Conservation (phyloP, 164 flowering plant genomes). For the Cinnamomum micranthum region DNA sequence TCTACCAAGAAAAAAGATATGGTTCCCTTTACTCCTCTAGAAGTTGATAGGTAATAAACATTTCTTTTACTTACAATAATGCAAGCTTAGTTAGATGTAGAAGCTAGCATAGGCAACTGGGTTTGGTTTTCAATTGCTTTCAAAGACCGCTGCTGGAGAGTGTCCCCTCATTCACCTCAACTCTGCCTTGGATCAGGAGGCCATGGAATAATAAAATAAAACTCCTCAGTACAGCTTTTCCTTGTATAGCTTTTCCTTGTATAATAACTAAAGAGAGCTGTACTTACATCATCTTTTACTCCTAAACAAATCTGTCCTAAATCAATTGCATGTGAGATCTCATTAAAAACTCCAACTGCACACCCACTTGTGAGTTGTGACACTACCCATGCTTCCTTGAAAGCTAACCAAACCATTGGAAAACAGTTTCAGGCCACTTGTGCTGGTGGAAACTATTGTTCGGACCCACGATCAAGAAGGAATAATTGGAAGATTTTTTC, state of each 20-base stretch:
- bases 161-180: background rate
- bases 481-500: no score
- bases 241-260: background rate
- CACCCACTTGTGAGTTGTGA: no score
- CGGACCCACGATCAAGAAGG: no score
- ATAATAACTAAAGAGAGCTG: background rate
- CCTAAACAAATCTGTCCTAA: background rate
- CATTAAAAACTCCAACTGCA: background rate
- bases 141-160: background rate
- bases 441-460: no score
- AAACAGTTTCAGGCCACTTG: no score
- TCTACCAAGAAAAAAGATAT: no score
- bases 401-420: no score
- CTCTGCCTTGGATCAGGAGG: conserved; percentile 1
- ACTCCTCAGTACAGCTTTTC: background rate
- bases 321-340: conserved; percentile 1
- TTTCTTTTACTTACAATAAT: no score
- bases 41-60: no score
- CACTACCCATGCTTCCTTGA: no score
- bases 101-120: background rate
- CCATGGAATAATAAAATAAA: background rate
- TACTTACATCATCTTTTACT: background rate
- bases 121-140: conserved; percentile 2
- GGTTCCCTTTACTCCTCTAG: no score
- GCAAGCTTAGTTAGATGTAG: background rate